Percentiles rank a stretch among this genome's conserved stretches.
phyloP scores from a whole-genome alignment of 176 grass and related monocot species.

The Secale cereale region DNA sequence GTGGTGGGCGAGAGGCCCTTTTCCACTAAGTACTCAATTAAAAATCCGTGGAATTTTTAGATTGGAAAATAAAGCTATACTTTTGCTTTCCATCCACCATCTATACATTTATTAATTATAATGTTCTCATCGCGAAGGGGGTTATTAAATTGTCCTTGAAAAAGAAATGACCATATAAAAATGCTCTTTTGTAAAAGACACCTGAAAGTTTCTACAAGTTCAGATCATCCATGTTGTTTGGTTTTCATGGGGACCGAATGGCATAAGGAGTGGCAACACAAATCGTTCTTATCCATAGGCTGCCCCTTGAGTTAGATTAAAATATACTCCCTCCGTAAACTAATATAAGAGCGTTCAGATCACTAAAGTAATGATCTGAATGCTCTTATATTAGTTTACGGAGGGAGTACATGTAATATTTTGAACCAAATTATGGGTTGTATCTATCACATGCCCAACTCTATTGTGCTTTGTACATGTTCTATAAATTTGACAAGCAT shows the following conservation, averaged over 20 bases:
- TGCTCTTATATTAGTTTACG: no score
- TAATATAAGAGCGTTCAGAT: no score
- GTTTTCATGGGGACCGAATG: background rate
- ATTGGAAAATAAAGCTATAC: conserved; percentile 38
- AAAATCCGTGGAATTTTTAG: conserved; percentile 18
- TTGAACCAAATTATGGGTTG: background rate
- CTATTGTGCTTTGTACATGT: background rate
- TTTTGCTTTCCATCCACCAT: conserved; percentile 58
- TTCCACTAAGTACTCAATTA: conserved; percentile 28
- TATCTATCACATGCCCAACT: background rate
- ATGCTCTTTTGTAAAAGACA: conserved; percentile 15
- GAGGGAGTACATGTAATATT: background rate
- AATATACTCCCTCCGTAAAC: no score
- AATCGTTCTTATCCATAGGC: background rate
- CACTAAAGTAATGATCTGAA: no score
- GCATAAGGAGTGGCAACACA: background rate
- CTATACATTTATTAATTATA: conserved; percentile 21
- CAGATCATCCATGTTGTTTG: background rate
- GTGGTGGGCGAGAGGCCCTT: conserved; percentile 54
- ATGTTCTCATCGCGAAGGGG: conserved; percentile 29
- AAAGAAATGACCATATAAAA: conserved; percentile 47
- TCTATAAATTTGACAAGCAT: background rate
- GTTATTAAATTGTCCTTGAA: conserved; percentile 35
- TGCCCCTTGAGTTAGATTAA: background rate
- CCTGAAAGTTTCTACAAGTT: conserved; percentile 12